These are phyloP conservation scores for Acanthamoeba royreba DNA, from an alignment of 208 protist species.

Conservation along the genomic window DNA sequence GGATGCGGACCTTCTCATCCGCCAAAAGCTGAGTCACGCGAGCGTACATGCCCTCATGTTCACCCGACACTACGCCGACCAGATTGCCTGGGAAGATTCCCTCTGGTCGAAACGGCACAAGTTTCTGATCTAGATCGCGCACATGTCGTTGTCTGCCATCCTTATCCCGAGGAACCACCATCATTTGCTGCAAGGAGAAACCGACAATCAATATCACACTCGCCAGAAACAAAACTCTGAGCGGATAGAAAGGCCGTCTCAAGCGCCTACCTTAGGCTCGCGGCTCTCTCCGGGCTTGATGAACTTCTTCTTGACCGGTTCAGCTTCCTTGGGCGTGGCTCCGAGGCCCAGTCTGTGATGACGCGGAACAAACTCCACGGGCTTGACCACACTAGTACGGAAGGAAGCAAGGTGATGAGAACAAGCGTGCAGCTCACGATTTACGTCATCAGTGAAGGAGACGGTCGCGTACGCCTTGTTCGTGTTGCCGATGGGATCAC, in stretches of 20 bases:
- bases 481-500: slow-evolving; percentile 11
- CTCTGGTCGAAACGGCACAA: not conserved
- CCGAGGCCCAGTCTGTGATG: slow-evolving; percentile 3
- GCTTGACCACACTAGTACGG: not conserved
- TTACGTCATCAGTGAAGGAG: not conserved
- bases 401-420: not conserved
- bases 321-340: not conserved
- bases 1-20: not conserved
- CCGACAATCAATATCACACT: not conserved
- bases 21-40: not conserved
- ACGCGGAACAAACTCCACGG: slow-evolving; percentile 9
- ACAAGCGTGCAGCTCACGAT: not conserved
- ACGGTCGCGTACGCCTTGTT: not conserved
- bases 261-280: not conserved
- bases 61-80: not conserved
- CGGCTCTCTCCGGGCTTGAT: not conserved
- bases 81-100: not conserved
- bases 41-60: slow-evolving; percentile 20
- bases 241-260: not conserved
- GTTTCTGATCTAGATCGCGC: not conserved
- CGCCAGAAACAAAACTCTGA: not conserved
- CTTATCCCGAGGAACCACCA: slow-evolving; percentile 1
- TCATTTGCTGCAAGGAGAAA: not conserved
- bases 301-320: not conserved
- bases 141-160: not conserved